Evolutionary conservation across 306 rosid species (phyloP).

Genomic region (Abrus precatorius): DNA sequence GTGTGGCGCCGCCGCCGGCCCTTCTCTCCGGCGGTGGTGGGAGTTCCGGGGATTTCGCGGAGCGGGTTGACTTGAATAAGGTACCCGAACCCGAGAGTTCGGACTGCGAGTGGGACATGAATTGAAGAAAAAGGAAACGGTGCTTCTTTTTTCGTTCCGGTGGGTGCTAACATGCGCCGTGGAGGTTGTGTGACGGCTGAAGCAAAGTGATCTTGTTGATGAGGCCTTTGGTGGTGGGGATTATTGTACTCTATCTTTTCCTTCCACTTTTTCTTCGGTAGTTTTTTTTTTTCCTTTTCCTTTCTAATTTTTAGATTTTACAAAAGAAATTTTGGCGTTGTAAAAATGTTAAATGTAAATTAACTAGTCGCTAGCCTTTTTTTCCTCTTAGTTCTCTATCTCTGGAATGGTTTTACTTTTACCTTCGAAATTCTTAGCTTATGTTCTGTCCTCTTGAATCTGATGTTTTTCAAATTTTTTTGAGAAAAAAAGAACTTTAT

Average conservation of each 20-base stretch:
- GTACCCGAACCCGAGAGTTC: slow-evolving; percentile 87
- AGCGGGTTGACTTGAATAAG: slow-evolving; percentile 84
- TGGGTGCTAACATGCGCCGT: slow-evolving; percentile 60
- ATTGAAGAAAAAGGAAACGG: slow-evolving; percentile 11
- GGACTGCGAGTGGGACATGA: slow-evolving; percentile 70
- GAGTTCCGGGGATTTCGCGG: slow-evolving; percentile 55
- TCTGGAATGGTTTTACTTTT: background rate
- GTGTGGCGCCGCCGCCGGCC: slow-evolving; percentile 44
- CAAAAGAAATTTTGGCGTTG: slow-evolving; percentile 78
- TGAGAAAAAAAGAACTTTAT: background rate
- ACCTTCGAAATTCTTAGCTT: background rate
- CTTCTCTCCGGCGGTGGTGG: slow-evolving; percentile 41
- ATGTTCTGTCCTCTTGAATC: background rate
- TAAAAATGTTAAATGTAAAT: slow-evolving; percentile 71
- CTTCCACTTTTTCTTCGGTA: background rate
- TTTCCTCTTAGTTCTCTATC: slow-evolving; percentile 7
- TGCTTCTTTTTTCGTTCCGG: background rate
- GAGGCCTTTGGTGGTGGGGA: slow-evolving; percentile 65
- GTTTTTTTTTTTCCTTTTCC: background rate
- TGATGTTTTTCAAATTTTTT: background rate
- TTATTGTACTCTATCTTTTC: slow-evolving; percentile 42
- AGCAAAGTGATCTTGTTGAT: slow-evolving; percentile 65
- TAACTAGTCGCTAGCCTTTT: slow-evolving; percentile 41
- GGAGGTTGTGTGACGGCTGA: slow-evolving; percentile 62
- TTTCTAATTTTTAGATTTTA: slow-evolving; percentile 39